A percentile compares a stretch with the other conserved stretches of the same genome.
Evolutionary conservation across 192 early-diverging fungal species (phyloP).

Genomic region (Mortierella antarctica): DNA sequence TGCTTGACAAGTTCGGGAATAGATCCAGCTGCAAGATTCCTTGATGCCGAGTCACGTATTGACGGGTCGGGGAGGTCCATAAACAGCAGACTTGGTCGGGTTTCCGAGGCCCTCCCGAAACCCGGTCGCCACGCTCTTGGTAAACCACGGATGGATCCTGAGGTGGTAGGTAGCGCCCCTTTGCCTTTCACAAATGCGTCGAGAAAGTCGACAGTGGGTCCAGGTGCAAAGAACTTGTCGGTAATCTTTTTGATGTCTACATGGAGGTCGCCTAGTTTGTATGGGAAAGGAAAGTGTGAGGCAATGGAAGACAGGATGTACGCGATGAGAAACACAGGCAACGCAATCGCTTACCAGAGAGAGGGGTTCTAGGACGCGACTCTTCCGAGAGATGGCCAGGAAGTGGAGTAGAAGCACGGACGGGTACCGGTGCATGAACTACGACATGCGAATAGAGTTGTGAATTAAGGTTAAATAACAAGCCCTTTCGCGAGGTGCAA

Average conservation of each 20-base stretch:
- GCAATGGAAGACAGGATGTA: too few relatives aligned
- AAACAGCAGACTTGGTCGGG: constrained; percentile 23
- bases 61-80: constrained; percentile 17
- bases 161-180: not conserved
- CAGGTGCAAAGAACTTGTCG: constrained; percentile 18
- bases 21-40: constrained; percentile 3
- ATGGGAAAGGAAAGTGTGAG: too few relatives aligned
- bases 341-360: too few relatives aligned
- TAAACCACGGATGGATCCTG: constrained; percentile 12
- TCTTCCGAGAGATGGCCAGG: too few relatives aligned
- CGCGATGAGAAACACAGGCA: too few relatives aligned
- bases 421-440: too few relatives aligned
- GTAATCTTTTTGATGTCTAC: constrained; percentile 21
- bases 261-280: too few relatives aligned
- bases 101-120: not conserved
- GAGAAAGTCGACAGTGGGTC: constrained; percentile 5
- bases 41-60: not conserved
- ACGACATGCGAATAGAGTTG: too few relatives aligned
- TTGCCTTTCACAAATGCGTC: constrained; percentile 13
- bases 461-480: too few relatives aligned
- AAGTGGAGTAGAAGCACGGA: too few relatives aligned
- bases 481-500: too few relatives aligned
- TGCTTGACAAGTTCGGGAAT: constrained; percentile 7
- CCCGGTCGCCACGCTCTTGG: constrained; percentile 21
- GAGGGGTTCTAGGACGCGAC: too few relatives aligned